Evolutionary conservation across 768 basidiomycete species (phyloP), one percentile per base, ranked within the genome.

Genomic region (Gloeostereum incarnatum): DNA sequence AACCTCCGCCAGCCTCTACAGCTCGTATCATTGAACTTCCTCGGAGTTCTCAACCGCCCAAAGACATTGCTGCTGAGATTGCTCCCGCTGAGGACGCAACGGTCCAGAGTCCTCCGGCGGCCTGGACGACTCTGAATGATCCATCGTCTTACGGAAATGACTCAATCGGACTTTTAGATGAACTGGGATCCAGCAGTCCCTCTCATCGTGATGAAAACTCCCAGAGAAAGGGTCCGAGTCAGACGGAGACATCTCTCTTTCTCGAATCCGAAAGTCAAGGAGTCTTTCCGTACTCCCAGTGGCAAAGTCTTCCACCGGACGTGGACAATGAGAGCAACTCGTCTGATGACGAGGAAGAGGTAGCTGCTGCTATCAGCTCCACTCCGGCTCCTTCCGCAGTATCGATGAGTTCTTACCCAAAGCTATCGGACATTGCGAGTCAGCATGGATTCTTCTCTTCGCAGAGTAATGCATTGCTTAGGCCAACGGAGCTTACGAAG

Each of bases 211-310:
- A 24, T 18, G 19, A 11, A 13, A 36, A 19, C 4, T 20, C 18
- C 22, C 35, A 25, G 11, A 8, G 9, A 27, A 27, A 27, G 26
- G 26, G 14, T 27, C 14, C 26, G 14, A 3, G 16, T 39, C 41
- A 8, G n/a, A 8, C 26, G 39, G 35, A 24, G 45, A 44, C 45
- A 13, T 68, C 71, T 11, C 50, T 77, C 35, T 81, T 81, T 49
- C 52, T 75, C 19, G 64, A 60, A 13, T 60, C 70, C 19, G 65
- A 67, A 45, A 78, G 69, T 45, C 77, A 75, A 49, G 52, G 62
- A 25, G 62, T 69, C 0, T 70, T 73, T 42, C 76, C 73, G 6
- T 71, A 73, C 42, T 77, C 75, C 14, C 71, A 73, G 48, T 62
- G 60, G 47, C 58, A 53, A 42, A 54, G 37, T 20, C 31, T 36